phyloP scores from a whole-genome alignment of 1,139 yeast species.

The Geotrichum klebahnii region DNA sequence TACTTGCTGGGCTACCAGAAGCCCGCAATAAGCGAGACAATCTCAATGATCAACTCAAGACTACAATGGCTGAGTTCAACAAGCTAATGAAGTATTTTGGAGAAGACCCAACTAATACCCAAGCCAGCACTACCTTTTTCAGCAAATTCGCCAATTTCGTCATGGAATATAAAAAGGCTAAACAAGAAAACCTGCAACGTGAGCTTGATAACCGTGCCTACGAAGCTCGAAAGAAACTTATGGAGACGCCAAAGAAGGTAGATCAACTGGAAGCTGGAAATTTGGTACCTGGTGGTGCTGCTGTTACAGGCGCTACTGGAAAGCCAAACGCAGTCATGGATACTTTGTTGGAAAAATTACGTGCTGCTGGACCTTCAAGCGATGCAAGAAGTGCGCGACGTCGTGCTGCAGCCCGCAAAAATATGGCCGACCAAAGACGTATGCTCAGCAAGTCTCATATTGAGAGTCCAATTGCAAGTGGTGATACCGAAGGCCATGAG shows the following conservation, averaged over 20 bases:
- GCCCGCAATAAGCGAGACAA: constrained; percentile 61
- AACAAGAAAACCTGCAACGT: constrained; percentile 65
- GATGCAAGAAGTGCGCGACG: constrained; percentile 79
- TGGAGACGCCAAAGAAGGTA: constrained; percentile 45
- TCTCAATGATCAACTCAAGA: constrained; percentile 53
- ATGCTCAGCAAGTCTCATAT: constrained; percentile 17
- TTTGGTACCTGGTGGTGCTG: constrained; percentile 27
- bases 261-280: constrained; percentile 32
- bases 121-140: constrained; percentile 65
- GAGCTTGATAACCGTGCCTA: constrained; percentile 79
- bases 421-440: constrained; percentile 33
- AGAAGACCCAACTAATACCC: constrained; percentile 61
- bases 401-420: constrained; percentile 64
- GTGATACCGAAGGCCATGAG: too few relatives aligned
- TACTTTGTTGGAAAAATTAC: constrained; percentile 62
- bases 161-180: constrained; percentile 69
- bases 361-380: constrained; percentile 67
- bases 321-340: constrained; percentile 54
- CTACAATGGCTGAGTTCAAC: constrained; percentile 53
- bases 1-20: constrained; percentile 51
- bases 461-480: constrained; percentile 10
- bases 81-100: constrained; percentile 77
- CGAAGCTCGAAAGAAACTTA: constrained; percentile 64
- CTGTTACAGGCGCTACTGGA: too few relatives aligned
- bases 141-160: constrained; percentile 69